Evolutionary conservation across 1,139 yeast species (phyloP).

Genomic region (Pichia sp.): DNA sequence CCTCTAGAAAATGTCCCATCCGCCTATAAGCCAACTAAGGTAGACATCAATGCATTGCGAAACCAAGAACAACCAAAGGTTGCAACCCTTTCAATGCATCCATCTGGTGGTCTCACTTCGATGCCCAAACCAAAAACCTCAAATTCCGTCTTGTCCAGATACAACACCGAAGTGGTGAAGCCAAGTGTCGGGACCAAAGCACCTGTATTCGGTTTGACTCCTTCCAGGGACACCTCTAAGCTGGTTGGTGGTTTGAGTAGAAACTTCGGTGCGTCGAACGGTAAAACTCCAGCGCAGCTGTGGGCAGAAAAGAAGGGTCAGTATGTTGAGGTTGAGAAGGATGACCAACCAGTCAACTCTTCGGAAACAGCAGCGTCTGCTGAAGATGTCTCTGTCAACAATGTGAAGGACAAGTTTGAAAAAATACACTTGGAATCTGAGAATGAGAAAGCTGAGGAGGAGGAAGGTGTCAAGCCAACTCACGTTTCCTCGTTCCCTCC

Average conservation of each 20-base stretch:
- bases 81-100: slow-evolving; percentile 17
- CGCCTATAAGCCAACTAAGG: slow-evolving; percentile 63
- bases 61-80: slow-evolving; percentile 15
- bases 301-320: slow-evolving; percentile 92
- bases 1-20: slow-evolving; percentile 56
- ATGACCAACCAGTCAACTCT: slow-evolving; percentile 23
- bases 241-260: slow-evolving; percentile 58
- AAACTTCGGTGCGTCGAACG: slow-evolving; percentile 63
- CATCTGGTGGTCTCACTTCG: slow-evolving; percentile 42
- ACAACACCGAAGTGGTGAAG: slow-evolving; percentile 27
- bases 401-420: slow-evolving; percentile 23
- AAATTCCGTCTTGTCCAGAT: slow-evolving; percentile 46
- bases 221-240: slow-evolving; percentile 33
- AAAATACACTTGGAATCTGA: slow-evolving; percentile 18
- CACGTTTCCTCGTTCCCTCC: slow-evolving; percentile 11
- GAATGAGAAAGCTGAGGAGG: slow-evolving; percentile 23
- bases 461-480: slow-evolving; percentile 11
- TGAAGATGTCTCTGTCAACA: slow-evolving; percentile 18
- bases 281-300: slow-evolving; percentile 89
- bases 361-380: slow-evolving; percentile 9
- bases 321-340: slow-evolving; percentile 35
- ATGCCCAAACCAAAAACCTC: slow-evolving; percentile 59
- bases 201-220: slow-evolving; percentile 27
- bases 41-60: slow-evolving; percentile 35
- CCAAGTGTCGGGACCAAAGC: slow-evolving; percentile 55